A percentile compares a stretch with the other conserved stretches of the same genome.
phyloP scores from a whole-genome alignment of 805 yeast genomes.

The Candida multigemmis region DNA sequence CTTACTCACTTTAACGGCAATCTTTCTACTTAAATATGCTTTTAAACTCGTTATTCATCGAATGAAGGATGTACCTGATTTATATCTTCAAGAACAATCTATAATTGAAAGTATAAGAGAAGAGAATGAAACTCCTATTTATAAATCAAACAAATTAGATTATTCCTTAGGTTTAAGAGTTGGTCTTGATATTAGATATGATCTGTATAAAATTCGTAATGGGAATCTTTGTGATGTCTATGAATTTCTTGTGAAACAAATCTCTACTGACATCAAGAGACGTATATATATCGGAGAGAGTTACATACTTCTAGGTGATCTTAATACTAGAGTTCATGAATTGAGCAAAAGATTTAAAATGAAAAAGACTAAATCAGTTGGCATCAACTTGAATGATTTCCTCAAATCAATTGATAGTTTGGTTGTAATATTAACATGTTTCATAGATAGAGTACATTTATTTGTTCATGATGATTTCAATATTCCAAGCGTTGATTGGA shows the following conservation, averaged over 20 bases:
- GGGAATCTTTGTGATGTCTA: slow-evolving; percentile 73
- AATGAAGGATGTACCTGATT: slow-evolving; percentile 46
- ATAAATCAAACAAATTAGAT: slow-evolving; percentile 68
- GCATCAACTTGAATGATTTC: slow-evolving; percentile 16
- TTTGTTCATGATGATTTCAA: slow-evolving; percentile 22
- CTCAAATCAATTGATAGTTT: slow-evolving; percentile 21
- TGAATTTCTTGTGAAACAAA: slow-evolving; percentile 37
- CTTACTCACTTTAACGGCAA: slow-evolving; percentile 10
- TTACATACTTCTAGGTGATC: slow-evolving; percentile 7
- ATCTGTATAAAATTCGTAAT: slow-evolving; percentile 57
- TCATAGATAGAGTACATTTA: slow-evolving; percentile 31
- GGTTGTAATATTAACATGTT: slow-evolving; percentile 33
- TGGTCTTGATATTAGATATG: slow-evolving; percentile 56
- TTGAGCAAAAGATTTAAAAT: slow-evolving; percentile 9
- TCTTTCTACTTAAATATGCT: slow-evolving; percentile 9
- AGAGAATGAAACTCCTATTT: slow-evolving; percentile 63
- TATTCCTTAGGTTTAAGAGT: slow-evolving; percentile 60
- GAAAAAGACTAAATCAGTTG: slow-evolving; percentile 8
- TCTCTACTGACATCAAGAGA: slow-evolving; percentile 8
- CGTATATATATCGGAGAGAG: slow-evolving; percentile 3
- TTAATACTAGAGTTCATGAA: slow-evolving; percentile 19
- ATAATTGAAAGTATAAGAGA: slow-evolving; percentile 56
- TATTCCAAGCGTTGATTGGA: background rate
- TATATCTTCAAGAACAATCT: slow-evolving; percentile 57
- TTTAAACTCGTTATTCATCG: too few relatives aligned